Base-by-base conservation (phyloP, 2,329 filamentous ascomycete genomes). In the Trichoderma hamatum region DNA sequence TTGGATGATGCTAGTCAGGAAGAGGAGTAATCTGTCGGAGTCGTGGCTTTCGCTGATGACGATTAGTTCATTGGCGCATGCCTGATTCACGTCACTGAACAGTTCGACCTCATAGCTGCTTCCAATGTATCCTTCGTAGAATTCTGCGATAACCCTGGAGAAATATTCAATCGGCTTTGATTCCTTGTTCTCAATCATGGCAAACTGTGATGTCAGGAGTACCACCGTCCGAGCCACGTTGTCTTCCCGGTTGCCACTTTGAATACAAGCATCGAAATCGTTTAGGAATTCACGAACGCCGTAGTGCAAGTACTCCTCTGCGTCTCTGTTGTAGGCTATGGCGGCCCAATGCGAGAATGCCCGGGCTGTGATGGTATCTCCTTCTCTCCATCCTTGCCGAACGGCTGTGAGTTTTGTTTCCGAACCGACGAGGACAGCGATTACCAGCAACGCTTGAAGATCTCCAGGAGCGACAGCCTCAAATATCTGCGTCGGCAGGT, bases 321-420 rank as follows among this genome's bases (percentile, higher is more conserved):
- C 60, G 32, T 63, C 60, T 63, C 60, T 63, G 30, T 54, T 52
- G 46, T 63, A 63, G 30, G 60, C 60, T 32, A 63, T 52, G 60
- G 60, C 60, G 30, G 60, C 60, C 60, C 60, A 63, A 28, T 63
- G 60, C 14, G 60, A 52, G 30, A 63, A 63, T n/a, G 60, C 60
- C 21, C 60, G 52, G 16, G 60, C 60, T 28, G 60, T 63, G 60
- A 63, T 63, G 60, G 49, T 32, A 28, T 63, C 60, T 3, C 60
- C 60, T 63, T 63, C 60, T 63, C 60, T 63, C 60, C 60, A 63
- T 52, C 60, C 60, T 28, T 63, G 60, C n/a, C 60, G 46, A 36
- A 54, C 49, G 7, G 60, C 60, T 26, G 60, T 49, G 16, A 63
- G 60, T 30, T 63, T 63, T 9, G 60, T 34, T 36, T 63, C 60